Evolutionary conservation across 257 asterid genomes (phyloP).

Genomic region (Salvia hispanica): DNA sequence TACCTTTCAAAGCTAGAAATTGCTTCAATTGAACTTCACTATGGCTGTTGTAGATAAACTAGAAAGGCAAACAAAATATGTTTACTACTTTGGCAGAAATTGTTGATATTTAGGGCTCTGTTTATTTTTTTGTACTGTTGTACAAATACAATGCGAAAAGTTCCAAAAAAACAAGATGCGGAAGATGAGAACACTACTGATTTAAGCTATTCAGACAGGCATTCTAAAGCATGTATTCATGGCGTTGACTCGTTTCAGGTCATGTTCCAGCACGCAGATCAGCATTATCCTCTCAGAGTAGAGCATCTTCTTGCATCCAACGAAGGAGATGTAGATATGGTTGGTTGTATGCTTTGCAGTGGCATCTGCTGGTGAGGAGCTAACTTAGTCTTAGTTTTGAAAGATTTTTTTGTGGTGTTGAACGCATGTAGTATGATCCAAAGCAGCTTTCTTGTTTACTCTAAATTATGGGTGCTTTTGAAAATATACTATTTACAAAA

Average conservation of each 20-base stretch:
- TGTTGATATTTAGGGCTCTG: neutral
- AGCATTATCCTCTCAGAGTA: slow-evolving; percentile 70
- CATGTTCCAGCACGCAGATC: slow-evolving; percentile 82
- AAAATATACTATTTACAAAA: no score
- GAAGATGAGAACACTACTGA: neutral
- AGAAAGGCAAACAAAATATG: neutral
- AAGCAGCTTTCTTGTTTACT: no score
- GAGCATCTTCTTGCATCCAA: slow-evolving; percentile 65
- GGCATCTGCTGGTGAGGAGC: no score
- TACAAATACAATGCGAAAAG: neutral
- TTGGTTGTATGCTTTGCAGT: slow-evolving; percentile 36
- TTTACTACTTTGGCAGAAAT: neutral
- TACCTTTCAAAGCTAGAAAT: neutral
- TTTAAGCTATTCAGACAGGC: slow-evolving; percentile 53
- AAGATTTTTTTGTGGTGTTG: neutral
- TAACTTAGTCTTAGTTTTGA: neutral
- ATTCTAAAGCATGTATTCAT: neutral
- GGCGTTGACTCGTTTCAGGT: slow-evolving; percentile 46
- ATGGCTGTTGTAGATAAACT: slow-evolving; percentile 2
- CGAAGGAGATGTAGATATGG: slow-evolving; percentile 68
- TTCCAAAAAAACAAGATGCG: neutral
- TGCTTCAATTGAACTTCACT: neutral
- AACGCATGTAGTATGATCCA: no score
- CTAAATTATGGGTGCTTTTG: no score
- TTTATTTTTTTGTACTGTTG: neutral